Conservation (phyloP, 495 filamentous ascomycete species). For the Podospora anserina region DNA sequence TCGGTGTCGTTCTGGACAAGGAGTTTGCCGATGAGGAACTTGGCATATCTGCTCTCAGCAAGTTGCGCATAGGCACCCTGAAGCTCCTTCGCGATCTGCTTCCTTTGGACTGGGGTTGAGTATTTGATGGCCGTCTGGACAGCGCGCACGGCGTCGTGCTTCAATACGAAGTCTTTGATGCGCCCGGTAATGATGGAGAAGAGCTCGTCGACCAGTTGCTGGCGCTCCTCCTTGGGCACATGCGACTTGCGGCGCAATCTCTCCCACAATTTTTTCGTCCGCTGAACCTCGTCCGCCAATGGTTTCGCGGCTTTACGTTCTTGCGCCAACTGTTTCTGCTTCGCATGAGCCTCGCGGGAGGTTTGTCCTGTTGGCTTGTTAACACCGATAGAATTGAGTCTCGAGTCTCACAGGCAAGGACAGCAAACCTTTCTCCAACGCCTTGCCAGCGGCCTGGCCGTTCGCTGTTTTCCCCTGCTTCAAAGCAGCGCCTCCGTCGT, state of each 20-base stretch:
- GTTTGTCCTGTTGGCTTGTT: slow-evolving; percentile 16
- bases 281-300: slow-evolving; percentile 80
- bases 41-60: slow-evolving; percentile 91
- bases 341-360: slow-evolving; percentile 83
- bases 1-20: slow-evolving; percentile 83
- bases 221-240: slow-evolving; percentile 78
- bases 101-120: slow-evolving; percentile 75
- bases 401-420: background rate
- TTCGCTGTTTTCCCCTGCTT: slow-evolving; percentile 26
- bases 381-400: background rate
- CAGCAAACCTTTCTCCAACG: slow-evolving; percentile 34
- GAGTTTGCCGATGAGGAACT: slow-evolving; percentile 93
- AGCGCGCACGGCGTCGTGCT: slow-evolving; percentile 93
- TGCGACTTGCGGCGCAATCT: slow-evolving; percentile 86
- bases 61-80: slow-evolving; percentile 79
- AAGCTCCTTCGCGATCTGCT: slow-evolving; percentile 81
- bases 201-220: slow-evolving; percentile 80
- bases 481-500: slow-evolving; percentile 33
- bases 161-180: slow-evolving; percentile 94
- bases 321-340: slow-evolving; percentile 82
- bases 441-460: slow-evolving; percentile 23
- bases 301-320: slow-evolving; percentile 93
- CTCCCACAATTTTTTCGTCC: slow-evolving; percentile 97
- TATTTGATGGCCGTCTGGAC: slow-evolving; percentile 97
- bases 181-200: slow-evolving; percentile 85